Base-by-base conservation (phyloP, 2,329 filamentous ascomycete genomes). In the Boeremia exigua region DNA sequence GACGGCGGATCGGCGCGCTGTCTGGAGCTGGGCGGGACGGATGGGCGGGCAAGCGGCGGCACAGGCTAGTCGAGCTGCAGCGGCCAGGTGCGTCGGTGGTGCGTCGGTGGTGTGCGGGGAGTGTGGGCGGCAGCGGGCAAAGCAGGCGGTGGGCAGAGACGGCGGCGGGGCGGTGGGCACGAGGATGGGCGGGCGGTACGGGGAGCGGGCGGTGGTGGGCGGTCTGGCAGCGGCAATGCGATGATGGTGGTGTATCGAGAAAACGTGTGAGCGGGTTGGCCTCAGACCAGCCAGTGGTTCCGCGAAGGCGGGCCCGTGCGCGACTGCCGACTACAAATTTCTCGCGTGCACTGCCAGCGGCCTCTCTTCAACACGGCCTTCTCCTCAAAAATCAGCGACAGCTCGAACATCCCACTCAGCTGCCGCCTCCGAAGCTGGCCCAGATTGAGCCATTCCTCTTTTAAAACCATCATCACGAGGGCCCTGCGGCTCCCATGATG, bases 401-500 rank as follows among this genome's bases (percentile, higher is more conserved):
- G 83, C 81, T 82, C 75, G 81, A 81, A 70, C 57, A 64, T 66
- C 72, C 68, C 73, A 68, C 82, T 85, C 83, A 81, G 81, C 84
- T 88, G 86, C 81, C 82, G 85, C 88, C 81, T 89, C 85, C 85
- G 85, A 75, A 67, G 84, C 83, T 77, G 84, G 88, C 89, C 88
- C 79, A 91, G 88, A 91, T 78, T 70, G 80, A 82, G 70, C 71
- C 70, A 77, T 75, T 77, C 83, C 87, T 84, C 84, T 86, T 88
- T 81, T 88, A 91, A 91, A 91, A 91, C 88, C 88, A 88, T 91
- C 84, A 84, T 86, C 84, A 86, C 85, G 88, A 91, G 86, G 84
- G 85, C 79, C 76, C 77, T 71, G 79, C 74, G 79, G 82, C 81
- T 80, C 81, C 80, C 86, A 88, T 84, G 86, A 88, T 80, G 75